phyloP scores from a whole-genome alignment of 73 alveolate genomes.

The Tetrahymena malaccensis region DNA sequence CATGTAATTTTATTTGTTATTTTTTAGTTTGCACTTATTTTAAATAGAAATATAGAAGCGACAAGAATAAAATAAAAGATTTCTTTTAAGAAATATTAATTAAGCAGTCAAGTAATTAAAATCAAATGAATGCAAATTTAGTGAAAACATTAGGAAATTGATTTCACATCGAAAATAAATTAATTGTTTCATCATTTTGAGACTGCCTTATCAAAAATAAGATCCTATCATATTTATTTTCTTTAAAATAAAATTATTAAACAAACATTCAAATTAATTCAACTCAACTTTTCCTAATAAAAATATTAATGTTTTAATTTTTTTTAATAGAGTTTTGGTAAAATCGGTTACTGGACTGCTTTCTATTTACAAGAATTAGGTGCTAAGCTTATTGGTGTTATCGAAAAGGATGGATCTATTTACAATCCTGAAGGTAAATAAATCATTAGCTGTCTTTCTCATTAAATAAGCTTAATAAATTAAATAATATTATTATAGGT shows the following conservation, averaged over 20 bases:
- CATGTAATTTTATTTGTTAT: background rate
- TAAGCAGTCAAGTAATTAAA: background rate
- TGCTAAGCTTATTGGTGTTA: conserved; percentile 51
- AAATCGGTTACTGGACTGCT: conserved; percentile 88
- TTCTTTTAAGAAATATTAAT: background rate
- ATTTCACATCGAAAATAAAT: background rate
- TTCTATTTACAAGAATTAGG: conserved; percentile 58
- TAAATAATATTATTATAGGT: conserved; percentile 18
- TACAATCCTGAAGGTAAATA: conserved; percentile 21
- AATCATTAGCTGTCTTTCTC: background rate
- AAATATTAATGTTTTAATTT: background rate
- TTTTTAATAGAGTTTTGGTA: conserved; percentile 68
- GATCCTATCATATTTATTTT: background rate
- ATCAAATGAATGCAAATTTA: background rate
- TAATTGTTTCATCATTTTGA: background rate
- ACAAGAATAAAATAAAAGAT: background rate
- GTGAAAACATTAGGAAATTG: background rate
- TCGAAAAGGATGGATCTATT: conserved; percentile 63
- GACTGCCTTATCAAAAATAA: background rate
- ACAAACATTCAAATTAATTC: too few relatives aligned
- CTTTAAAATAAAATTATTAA: too few relatives aligned
- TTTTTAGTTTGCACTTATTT: background rate
- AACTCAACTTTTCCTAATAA: too few relatives aligned
- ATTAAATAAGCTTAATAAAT: background rate
- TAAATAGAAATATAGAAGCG: background rate